Evolutionary conservation across 2,329 filamentous ascomycete genomes (phyloP).

Genomic region (Colletotrichum sublineola): DNA sequence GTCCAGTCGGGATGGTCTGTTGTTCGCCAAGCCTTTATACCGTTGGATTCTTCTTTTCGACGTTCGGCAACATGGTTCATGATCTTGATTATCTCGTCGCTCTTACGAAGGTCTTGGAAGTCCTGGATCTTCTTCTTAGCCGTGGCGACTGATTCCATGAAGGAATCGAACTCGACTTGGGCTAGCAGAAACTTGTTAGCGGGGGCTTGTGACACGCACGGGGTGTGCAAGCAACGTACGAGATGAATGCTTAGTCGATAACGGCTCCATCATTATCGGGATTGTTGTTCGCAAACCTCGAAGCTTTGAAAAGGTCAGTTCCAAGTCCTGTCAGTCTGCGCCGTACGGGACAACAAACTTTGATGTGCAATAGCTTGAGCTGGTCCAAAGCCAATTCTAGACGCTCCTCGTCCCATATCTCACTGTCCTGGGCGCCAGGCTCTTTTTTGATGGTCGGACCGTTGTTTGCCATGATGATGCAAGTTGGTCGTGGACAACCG

Average conservation of each 20-base stretch:
- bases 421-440: conserved; percentile 44
- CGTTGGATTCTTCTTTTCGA: conserved; percentile 65
- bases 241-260: conserved; percentile 63
- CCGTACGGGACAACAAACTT: conserved; percentile 53
- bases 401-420: conserved; percentile 62
- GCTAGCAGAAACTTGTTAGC: conserved; percentile 55
- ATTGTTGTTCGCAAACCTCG: conserved; percentile 63
- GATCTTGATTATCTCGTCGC: conserved; percentile 62
- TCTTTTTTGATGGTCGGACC: conserved; percentile 26
- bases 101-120: conserved; percentile 62
- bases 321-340: conserved; percentile 1
- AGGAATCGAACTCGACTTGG: conserved; percentile 61
- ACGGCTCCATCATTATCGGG: conserved; percentile 64
- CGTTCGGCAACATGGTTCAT: conserved; percentile 67
- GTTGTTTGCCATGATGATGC: conserved; percentile 37
- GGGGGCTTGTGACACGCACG: not conserved
- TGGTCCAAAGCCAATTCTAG: conserved; percentile 64
- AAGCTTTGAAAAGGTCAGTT: conserved; percentile 52
- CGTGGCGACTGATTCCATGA: conserved; percentile 61
- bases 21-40: conserved; percentile 71
- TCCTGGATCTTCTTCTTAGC: conserved; percentile 66
- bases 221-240: conserved; percentile 57
- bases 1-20: conserved; percentile 71
- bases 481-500: conserved; percentile 2
- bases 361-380: conserved; percentile 67